Evolutionary conservation across 2,329 filamentous ascomycete species (phyloP).

Genomic region (Ophiostoma perfectum): DNA sequence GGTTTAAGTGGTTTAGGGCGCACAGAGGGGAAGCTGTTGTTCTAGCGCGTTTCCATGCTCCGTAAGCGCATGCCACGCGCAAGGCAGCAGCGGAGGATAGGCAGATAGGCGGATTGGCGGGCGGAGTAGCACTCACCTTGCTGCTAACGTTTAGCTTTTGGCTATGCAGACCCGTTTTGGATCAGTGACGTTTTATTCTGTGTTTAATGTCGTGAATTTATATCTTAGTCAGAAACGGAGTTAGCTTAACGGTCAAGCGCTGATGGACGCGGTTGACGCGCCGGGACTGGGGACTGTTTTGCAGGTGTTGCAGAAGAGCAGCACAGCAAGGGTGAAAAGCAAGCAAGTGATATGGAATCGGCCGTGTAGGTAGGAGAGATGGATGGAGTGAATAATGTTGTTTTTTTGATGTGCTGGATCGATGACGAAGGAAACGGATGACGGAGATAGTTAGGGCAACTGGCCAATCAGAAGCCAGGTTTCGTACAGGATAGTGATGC

Average conservation of each 20-base stretch:
- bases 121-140: neutral
- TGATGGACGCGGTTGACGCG: too few relatives aligned
- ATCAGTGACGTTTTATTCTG: too few relatives aligned
- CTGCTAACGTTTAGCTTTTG: too few relatives aligned
- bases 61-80: slow-evolving; percentile 8
- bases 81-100: slow-evolving; percentile 13
- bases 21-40: slow-evolving; percentile 13
- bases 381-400: neutral
- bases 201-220: too few relatives aligned
- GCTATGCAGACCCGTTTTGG: neutral
- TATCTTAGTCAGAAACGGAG: too few relatives aligned
- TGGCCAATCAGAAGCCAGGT: neutral
- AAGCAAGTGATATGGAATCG: too few relatives aligned
- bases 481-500: too few relatives aligned
- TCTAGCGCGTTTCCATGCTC: slow-evolving; percentile 15
- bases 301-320: too few relatives aligned
- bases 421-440: neutral
- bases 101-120: neutral
- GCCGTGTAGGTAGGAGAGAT: too few relatives aligned
- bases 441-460: neutral
- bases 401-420: neutral
- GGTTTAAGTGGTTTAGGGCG: slow-evolving; percentile 4
- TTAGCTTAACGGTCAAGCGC: too few relatives aligned
- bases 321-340: too few relatives aligned
- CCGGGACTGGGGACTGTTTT: too few relatives aligned